Percentiles rank a stretch among this genome's conserved stretches.
phyloP scores from a whole-genome alignment of 2,329 filamentous ascomycete genomes.

The Whalleya microplaca region DNA sequence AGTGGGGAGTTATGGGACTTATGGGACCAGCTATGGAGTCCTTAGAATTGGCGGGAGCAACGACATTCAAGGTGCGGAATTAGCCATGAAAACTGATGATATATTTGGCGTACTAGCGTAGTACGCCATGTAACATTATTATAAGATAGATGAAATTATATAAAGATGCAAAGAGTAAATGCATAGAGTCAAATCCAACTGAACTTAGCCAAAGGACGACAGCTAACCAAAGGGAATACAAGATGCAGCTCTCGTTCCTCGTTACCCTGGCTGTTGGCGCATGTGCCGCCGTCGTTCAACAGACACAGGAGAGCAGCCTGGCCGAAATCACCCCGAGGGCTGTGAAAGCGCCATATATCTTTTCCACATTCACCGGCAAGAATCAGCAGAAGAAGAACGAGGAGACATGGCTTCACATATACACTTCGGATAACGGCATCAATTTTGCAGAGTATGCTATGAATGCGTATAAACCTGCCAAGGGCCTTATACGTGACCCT shows the following conservation, averaged over 20 bases:
- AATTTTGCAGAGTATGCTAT: constrained; percentile 1
- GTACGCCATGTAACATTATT: no score
- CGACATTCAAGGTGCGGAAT: no score
- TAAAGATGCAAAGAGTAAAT: background rate
- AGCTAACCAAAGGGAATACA: background rate
- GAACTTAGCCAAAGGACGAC: background rate
- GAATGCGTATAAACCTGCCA: constrained; percentile 2
- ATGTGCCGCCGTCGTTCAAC: background rate
- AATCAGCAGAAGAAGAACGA: constrained; percentile 5
- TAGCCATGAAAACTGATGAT: no score
- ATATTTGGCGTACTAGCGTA: no score
- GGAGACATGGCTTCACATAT: constrained; percentile 4
- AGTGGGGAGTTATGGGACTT: no score
- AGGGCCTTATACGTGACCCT: constrained; percentile 1
- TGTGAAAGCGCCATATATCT: background rate
- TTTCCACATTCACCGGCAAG: constrained; percentile 4
- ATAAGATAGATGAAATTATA: no score
- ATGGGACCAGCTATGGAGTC: no score
- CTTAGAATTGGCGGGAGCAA: no score
- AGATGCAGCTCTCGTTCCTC: background rate
- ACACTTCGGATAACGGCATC: constrained; percentile 2
- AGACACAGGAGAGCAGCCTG: background rate
- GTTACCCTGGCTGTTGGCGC: background rate
- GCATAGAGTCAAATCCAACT: background rate
- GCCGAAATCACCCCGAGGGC: background rate